Evolutionary conservation across 306 rosid genomes (phyloP), one percentile per base, ranked within the genome.

Genomic region (Lathyrus oleraceus): DNA sequence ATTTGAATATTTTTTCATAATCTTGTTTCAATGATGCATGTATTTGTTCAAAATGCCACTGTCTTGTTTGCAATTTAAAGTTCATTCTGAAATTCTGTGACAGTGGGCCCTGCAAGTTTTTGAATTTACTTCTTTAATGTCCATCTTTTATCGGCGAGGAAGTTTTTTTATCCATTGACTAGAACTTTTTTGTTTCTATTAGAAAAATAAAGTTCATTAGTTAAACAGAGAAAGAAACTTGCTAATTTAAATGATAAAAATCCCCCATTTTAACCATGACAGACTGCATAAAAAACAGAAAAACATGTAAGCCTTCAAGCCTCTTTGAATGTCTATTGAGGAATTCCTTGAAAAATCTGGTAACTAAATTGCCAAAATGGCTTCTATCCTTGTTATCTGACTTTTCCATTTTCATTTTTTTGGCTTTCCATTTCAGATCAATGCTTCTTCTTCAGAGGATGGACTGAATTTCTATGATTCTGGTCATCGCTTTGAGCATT

Each of bases 401-500:
- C 30, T 44, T 73, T 61, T 15, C 10, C 42, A 13, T 35, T 48
- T 68, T 51, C 45, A 52, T 61, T 21, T 57, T 42, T 45, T n/a
- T 44, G 35, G 53, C 69, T 65, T 67, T 61, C 67, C 35, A 69
- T 67, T 77, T 61, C 88, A 94, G 99, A 90, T 94, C 59, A 94
- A 94, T 63, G 97, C 99, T 61, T 84, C 96, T 83, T 84, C 97
- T 32, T 74, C 83, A 10, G 97, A 94, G 81, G 95, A 94, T 13
- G 94, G 91, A 68, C 81, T 90, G 73, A 94, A 94, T 84, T 91
- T 94, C 71, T 94, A 94, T 71, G 99, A 91, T 83, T 90, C 96
- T 23, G 99, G 99, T 75, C 97, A 94, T 82, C 97, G 93, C 71
- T 94, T 94, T 89, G 96, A 94, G 86, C 96, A 94, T 76, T 83